A percentile compares a stretch with the other conserved stretches of the same genome.
phyloP scores from a whole-genome alignment of 164 flowering plant species.

The Annona squamosa region DNA sequence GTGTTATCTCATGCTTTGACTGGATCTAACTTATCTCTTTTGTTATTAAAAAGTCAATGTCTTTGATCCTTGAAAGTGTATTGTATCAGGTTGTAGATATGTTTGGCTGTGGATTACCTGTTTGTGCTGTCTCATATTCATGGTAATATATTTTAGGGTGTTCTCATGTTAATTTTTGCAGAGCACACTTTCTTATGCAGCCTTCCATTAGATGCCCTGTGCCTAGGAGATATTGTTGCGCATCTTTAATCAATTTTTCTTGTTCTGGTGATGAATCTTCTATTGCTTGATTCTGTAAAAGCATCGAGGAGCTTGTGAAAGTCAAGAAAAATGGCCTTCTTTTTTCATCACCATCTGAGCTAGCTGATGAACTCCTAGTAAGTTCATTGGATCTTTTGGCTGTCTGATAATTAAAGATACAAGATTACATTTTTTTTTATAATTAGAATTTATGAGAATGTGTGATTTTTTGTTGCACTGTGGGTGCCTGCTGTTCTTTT shows the following conservation, averaged over 20 bases:
- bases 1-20: background rate
- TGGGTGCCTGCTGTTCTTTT: background rate
- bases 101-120: slow-evolving; percentile 98
- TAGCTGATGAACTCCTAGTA: slow-evolving; percentile 90
- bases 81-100: slow-evolving; percentile 81
- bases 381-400: slow-evolving; percentile 10
- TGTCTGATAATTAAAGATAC: background rate
- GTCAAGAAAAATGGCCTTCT: slow-evolving; percentile 73
- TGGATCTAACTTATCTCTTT: background rate
- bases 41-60: background rate
- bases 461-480: background rate
- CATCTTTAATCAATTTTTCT: background rate
- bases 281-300: slow-evolving; percentile 17
- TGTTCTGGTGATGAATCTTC: slow-evolving; percentile 3
- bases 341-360: slow-evolving; percentile 90
- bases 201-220: background rate
- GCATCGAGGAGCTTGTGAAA: slow-evolving; percentile 83
- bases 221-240: background rate
- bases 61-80: slow-evolving; percentile 1
- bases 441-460: background rate
- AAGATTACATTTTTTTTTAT: background rate
- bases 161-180: background rate
- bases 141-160: slow-evolving; percentile 41
- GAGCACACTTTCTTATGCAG: background rate
- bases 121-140: slow-evolving; percentile 90